A percentile compares a stretch with the other conserved stretches of the same genome.
phyloP scores from a whole-genome alignment of 305 asterid genomes.

The Fraxinus sp. region DNA sequence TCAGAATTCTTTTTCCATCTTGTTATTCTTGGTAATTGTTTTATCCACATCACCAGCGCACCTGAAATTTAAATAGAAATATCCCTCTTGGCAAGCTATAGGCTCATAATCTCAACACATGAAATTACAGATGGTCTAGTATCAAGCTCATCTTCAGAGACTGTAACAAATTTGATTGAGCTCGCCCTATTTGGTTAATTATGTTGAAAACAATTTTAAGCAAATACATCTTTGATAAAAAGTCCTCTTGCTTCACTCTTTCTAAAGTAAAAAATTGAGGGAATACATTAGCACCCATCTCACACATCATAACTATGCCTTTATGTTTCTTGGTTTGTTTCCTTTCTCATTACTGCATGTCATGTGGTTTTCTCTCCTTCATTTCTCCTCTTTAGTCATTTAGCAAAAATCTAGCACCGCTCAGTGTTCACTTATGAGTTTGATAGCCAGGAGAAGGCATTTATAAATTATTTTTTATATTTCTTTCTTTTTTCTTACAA shows the following conservation, averaged over 20 bases:
- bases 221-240: not conserved
- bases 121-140: not conserved
- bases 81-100: not conserved
- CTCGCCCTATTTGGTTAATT: not conserved
- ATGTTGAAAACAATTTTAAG: not conserved
- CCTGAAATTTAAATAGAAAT: not conserved
- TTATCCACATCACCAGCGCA: not conserved
- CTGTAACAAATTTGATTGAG: not conserved
- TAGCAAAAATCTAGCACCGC: not conserved
- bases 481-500: not conserved
- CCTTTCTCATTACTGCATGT: not conserved
- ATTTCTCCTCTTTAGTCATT: not conserved
- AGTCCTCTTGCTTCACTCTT: not conserved
- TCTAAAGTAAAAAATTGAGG: not conserved
- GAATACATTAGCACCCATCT: not conserved
- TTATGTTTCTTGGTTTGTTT: not conserved
- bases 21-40: not conserved
- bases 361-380: not conserved
- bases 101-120: not conserved
- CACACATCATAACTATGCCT: not conserved
- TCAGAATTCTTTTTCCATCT: not conserved
- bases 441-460: not conserved
- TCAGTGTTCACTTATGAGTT: not conserved
- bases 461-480: not conserved
- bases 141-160: not conserved